A percentile compares a stretch with the other conserved stretches of the same genome.
Conservation (phyloP, 192 early-diverging fungal genomes). For the Jimgerdemannia flammicorona region DNA sequence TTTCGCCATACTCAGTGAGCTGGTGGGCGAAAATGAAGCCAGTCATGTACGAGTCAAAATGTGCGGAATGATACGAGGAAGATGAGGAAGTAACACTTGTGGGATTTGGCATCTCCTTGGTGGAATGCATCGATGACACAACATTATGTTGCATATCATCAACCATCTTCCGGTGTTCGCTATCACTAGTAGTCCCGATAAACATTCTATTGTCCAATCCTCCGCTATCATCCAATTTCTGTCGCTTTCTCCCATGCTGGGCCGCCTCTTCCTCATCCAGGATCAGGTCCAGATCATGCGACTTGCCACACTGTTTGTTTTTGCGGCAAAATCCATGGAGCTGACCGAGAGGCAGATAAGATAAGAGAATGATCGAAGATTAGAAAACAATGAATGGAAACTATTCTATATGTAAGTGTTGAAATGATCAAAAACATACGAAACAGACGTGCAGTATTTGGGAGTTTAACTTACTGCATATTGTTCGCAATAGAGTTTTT, state of each 20-base stretch:
- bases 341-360: slow-evolving; percentile 29
- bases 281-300: slow-evolving; percentile 88
- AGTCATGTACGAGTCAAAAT: slow-evolving; percentile 97
- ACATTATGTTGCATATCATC: slow-evolving; percentile 12
- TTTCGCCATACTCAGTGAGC: slow-evolving; percentile 13
- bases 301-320: slow-evolving; percentile 61
- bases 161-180: not conserved
- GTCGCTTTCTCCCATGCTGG: slow-evolving; percentile 2
- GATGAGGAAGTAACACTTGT: not conserved
- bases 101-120: not conserved
- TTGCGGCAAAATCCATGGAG: slow-evolving; percentile 74
- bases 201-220: not conserved
- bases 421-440: too few species aligned
- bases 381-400: too few species aligned
- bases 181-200: not conserved
- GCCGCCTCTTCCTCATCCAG: slow-evolving; percentile 59
- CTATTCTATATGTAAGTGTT: too few species aligned
- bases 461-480: slow-evolving; percentile 69
- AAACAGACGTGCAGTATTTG: not conserved
- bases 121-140: not conserved
- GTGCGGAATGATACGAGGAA: slow-evolving; percentile 75
- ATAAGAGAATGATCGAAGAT: not conserved
- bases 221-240: slow-evolving; percentile 1
- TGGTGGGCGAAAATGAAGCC: slow-evolving; percentile 81
- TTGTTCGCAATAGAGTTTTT: slow-evolving; percentile 65